Conservation (phyloP, 306 rosid species). For the Begonia loranthoides region DNA sequence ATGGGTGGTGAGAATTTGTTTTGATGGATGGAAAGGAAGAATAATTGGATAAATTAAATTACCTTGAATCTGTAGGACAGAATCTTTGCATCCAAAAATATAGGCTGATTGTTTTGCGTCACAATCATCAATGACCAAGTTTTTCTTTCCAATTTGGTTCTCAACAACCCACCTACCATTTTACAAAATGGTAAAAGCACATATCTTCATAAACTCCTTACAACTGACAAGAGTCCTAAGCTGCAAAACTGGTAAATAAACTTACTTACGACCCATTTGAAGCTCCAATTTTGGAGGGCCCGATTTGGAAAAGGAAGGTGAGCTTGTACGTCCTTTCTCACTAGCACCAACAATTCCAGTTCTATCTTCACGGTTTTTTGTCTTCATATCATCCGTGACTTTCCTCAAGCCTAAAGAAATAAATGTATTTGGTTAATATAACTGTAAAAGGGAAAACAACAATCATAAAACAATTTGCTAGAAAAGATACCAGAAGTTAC, state of each 20-base stretch:
- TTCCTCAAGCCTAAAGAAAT: constrained; percentile 58
- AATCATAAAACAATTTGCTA: not conserved
- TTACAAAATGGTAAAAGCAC: not conserved
- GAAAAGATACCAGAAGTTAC: constrained; percentile 54
- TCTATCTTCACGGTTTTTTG: constrained; percentile 80
- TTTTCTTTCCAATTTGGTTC: constrained; percentile 82
- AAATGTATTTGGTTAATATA: not conserved
- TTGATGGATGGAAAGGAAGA: not conserved
- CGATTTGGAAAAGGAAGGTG: constrained; percentile 43
- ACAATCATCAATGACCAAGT: constrained; percentile 75
- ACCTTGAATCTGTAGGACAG: constrained; percentile 92
- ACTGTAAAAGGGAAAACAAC: constrained; percentile 5
- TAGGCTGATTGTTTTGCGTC: constrained; percentile 92
- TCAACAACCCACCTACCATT: constrained; percentile 86
- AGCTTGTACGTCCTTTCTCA: constrained; percentile 40
- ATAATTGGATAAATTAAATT: constrained; percentile 4
- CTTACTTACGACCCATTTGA: constrained; percentile 99
- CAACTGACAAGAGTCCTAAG: not conserved
- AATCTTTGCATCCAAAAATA: constrained; percentile 93
- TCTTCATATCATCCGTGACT: constrained; percentile 86
- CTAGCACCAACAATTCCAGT: constrained; percentile 47
- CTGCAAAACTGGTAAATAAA: constrained; percentile 3
- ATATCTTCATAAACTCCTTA: constrained; percentile 8
- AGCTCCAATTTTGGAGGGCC: constrained; percentile 94
- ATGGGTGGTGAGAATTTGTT: not conserved